Base-by-base conservation (phyloP, 768 basidiomycete species). In the Amanita polypyramis region DNA sequence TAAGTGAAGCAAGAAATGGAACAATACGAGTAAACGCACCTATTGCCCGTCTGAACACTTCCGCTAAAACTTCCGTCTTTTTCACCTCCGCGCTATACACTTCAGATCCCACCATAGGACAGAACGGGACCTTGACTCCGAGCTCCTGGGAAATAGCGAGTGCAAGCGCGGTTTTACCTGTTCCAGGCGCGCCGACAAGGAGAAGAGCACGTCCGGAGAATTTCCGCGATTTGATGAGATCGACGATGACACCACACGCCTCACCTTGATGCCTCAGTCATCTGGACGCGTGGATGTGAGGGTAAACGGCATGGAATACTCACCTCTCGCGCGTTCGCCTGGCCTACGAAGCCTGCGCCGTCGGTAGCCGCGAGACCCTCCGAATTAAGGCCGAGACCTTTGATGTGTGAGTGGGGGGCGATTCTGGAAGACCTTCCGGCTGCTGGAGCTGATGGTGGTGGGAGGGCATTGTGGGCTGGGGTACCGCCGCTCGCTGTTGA, bases 101-200 rank as follows among this genome's bases (percentile, higher is more conserved):
- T 65, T 99, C 96, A 15, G 83, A 86, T 0, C 96, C 96, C 36
- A 98, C 96, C 91, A 97, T 97, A 4, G 93, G 92, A 63, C 95
- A 97, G 62, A 99, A 98, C 0, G 96, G 96, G 1, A 97, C 94
- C 58, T 96, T 96, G 17, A 77, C 68, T 0, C 96, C 96, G 0
- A 99, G 76, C 58, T 98, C 96, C 51, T 97, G 94, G 5, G 92
- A 85, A 21, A 98, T 78, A 0, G 92, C 96, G n/a, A 98, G 66
- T 1, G 96, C 94, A 21, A 98, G 77, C 0, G 96, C 96, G 0
- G 96, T 99, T 70, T 99, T 99, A 9, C 96, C 95, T 2, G 96
- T 99, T 12, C 96, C 94, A 1, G 96, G 96, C 17, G 91, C 91
- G 47, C 96, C 96, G 20, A 89, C 95, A 32, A 98, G 77, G 35